A percentile compares a stretch with the other conserved stretches of the same genome.
Conservation (phyloP, 768 basidiomycete species). For the Rhodocollybia butyracea region DNA sequence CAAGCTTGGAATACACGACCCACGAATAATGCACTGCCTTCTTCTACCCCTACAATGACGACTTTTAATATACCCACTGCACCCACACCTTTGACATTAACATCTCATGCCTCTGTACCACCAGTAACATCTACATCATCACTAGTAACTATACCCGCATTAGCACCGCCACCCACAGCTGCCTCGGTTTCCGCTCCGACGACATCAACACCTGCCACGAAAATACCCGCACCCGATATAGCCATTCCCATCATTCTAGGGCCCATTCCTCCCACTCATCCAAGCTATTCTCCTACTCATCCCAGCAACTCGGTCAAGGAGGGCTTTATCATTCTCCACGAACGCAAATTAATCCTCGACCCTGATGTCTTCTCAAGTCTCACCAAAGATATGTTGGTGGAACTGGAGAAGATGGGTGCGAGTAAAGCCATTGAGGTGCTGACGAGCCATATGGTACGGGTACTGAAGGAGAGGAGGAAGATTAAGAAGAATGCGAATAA, state of each 20-base stretch:
- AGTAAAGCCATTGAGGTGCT: slow-evolving; percentile 78
- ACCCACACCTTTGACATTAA: slow-evolving; percentile 7
- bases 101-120: slow-evolving; percentile 3
- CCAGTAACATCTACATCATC: not conserved
- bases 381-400: slow-evolving; percentile 65
- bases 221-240: slow-evolving; percentile 42
- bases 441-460: slow-evolving; percentile 82
- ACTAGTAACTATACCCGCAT: too few relatives aligned
- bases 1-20: slow-evolving; percentile 32
- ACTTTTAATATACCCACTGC: slow-evolving; percentile 13
- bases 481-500: slow-evolving; percentile 44
- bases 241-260: slow-evolving; percentile 77
- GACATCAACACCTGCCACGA: slow-evolving; percentile 20
- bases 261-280: slow-evolving; percentile 63
- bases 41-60: slow-evolving; percentile 15
- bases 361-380: slow-evolving; percentile 82
- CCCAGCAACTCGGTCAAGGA: slow-evolving; percentile 48
- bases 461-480: slow-evolving; percentile 66
- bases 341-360: slow-evolving; percentile 80
- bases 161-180: not conserved
- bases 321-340: slow-evolving; percentile 76
- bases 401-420: slow-evolving; percentile 78
- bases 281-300: slow-evolving; percentile 45
- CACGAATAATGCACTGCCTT: slow-evolving; percentile 11
- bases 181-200: slow-evolving; percentile 22